Percentiles rank a stretch among this genome's conserved stretches.
Evolutionary conservation across 345 rosid species (phyloP).

Genomic region (Bruguiera gymnorhiza): DNA sequence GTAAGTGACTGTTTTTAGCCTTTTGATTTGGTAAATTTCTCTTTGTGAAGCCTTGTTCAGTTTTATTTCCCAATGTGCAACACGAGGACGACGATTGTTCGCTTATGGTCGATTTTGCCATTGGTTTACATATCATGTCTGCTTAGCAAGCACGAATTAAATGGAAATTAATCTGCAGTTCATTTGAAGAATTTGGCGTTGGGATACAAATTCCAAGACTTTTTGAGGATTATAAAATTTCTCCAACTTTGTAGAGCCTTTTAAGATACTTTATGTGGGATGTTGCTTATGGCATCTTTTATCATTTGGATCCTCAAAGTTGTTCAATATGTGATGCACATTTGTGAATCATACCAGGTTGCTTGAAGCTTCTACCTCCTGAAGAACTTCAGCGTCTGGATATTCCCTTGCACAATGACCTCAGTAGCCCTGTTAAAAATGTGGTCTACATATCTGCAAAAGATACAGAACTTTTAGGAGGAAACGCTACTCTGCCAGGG

Average conservation of each 20-base stretch:
- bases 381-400: conserved; percentile 73
- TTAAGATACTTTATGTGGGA: not conserved
- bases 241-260: too few relatives aligned
- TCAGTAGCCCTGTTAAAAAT: conserved; percentile 47
- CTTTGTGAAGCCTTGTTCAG: not conserved
- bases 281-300: not conserved
- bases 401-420: conserved; percentile 41
- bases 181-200: too few relatives aligned
- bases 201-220: too few relatives aligned
- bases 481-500: conserved; percentile 18
- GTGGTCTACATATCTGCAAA: conserved; percentile 52
- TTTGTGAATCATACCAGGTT: conserved; percentile 48
- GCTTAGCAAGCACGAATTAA: too few relatives aligned
- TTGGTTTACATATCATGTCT: too few relatives aligned
- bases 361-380: conserved; percentile 72
- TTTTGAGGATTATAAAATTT: too few relatives aligned
- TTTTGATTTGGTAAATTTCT: not conserved
- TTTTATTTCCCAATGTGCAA: not conserved
- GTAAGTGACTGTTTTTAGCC: conserved; percentile 29
- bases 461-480: conserved; percentile 21
- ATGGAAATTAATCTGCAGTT: too few relatives aligned
- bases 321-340: conserved; percentile 3
- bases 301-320: not conserved
- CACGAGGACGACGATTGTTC: too few relatives aligned
- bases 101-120: too few relatives aligned